Conservation (phyloP, 208 protist genomes). For the Vickermania spadyakhi region DNA sequence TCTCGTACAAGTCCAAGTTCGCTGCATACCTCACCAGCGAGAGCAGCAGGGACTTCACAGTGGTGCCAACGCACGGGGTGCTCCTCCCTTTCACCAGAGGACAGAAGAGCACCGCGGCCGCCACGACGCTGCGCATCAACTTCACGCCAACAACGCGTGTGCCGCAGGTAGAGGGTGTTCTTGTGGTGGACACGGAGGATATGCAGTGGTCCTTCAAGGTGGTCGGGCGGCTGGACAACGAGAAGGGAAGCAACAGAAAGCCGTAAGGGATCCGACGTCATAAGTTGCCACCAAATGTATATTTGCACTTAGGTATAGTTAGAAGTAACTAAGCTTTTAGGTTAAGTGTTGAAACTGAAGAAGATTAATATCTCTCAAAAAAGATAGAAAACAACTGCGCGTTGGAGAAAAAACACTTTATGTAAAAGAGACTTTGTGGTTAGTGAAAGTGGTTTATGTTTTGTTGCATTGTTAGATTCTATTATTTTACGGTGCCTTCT, state of each 20-base stretch:
- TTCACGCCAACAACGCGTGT: constrained; percentile 56
- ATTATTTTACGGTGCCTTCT: too few relatives aligned
- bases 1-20: constrained; percentile 72
- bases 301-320: too few relatives aligned
- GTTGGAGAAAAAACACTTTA: too few relatives aligned
- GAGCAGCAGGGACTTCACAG: constrained; percentile 72
- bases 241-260: constrained; percentile 8
- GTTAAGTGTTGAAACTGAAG: too few relatives aligned
- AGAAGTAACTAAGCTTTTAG: too few relatives aligned
- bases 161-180: constrained; percentile 64
- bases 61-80: constrained; percentile 61
- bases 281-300: too few relatives aligned
- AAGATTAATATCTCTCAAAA: too few relatives aligned
- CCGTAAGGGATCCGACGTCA: too few relatives aligned
- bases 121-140: constrained; percentile 36
- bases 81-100: constrained; percentile 59
- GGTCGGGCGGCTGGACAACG: constrained; percentile 39
- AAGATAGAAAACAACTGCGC: too few relatives aligned
- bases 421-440: too few relatives aligned
- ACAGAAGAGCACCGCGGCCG: constrained; percentile 22
- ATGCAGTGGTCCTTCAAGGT: constrained; percentile 91
- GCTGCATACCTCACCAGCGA: constrained; percentile 81
- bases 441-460: too few relatives aligned
- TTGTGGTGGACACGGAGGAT: constrained; percentile 87
- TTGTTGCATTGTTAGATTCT: too few relatives aligned